These are phyloP conservation scores for Mortierella claussenii DNA, from an alignment of 192 early-diverging fungal genomes.

Conservation along the genomic window DNA sequence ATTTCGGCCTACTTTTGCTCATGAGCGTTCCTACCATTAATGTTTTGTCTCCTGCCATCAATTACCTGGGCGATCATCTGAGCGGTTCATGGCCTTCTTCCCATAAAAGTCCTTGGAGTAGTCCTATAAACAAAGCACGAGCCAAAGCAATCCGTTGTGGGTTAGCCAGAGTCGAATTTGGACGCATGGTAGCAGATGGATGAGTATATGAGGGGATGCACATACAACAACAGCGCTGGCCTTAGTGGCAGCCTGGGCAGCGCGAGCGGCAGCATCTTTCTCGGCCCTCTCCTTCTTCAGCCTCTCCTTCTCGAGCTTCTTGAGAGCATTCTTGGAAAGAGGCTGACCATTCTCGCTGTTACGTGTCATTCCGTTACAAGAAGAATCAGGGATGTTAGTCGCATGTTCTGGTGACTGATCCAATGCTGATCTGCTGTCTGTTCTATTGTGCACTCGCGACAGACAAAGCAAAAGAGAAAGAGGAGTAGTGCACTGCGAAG, in stretches of 20 bases:
- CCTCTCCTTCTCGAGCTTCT: slow-evolving; percentile 92
- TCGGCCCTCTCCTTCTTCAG: slow-evolving; percentile 86
- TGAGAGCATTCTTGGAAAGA: slow-evolving; percentile 89
- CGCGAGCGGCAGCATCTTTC: slow-evolving; percentile 76
- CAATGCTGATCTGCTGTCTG: not conserved
- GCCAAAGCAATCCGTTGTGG: not conserved
- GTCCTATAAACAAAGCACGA: slow-evolving; percentile 60
- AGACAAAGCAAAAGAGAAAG: not conserved
- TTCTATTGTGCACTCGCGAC: not conserved
- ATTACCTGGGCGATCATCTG: slow-evolving; percentile 74
- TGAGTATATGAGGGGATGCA: no score
- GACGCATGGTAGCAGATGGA: no score
- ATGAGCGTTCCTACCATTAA: no score
- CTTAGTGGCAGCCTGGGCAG: slow-evolving; percentile 69
- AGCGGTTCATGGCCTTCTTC: slow-evolving; percentile 87
- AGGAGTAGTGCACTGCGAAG: no score
- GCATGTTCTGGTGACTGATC: not conserved
- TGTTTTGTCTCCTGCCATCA: no score
- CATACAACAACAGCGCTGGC: slow-evolving; percentile 34
- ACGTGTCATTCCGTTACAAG: not conserved
- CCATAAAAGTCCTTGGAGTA: slow-evolving; percentile 89
- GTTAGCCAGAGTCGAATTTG: no score
- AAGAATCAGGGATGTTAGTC: not conserved
- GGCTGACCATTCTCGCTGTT: slow-evolving; percentile 86
- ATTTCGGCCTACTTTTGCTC: no score